These are phyloP conservation scores for Quercus parvula DNA, from an alignment of 306 rosid species.

Conservation along the genomic window DNA sequence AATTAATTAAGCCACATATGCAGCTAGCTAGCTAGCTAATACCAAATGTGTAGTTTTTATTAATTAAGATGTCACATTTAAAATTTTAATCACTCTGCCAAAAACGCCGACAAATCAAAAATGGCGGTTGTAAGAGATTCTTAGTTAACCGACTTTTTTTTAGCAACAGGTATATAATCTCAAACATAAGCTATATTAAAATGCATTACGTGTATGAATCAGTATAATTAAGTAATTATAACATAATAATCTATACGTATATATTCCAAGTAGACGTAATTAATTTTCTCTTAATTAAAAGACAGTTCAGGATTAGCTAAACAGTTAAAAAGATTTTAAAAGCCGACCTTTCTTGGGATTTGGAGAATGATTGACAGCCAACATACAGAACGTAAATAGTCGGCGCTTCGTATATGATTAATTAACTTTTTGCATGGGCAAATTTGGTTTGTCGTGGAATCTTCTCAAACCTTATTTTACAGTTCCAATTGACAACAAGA, in stretches of 20 bases:
- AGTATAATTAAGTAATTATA: neutral
- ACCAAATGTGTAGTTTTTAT: conserved; percentile 27
- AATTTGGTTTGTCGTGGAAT: neutral
- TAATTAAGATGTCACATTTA: neutral
- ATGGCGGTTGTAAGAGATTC: conserved; percentile 45
- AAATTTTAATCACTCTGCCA: conserved; percentile 13
- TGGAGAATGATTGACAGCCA: conserved; percentile 56
- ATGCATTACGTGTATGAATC: neutral
- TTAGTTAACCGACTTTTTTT: conserved; percentile 41
- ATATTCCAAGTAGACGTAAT: conserved; percentile 8
- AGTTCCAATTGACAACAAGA: conserved; percentile 10
- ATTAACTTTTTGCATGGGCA: conserved; percentile 4
- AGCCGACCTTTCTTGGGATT: conserved; percentile 56
- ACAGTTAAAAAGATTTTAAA: conserved; percentile 53
- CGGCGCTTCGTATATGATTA: conserved; percentile 38
- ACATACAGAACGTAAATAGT: conserved; percentile 52
- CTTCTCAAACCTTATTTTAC: conserved; percentile 2
- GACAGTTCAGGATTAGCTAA: conserved; percentile 45
- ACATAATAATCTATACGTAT: conserved; percentile 15
- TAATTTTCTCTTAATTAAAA: conserved; percentile 19
- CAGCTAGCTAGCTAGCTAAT: neutral
- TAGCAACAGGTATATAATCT: conserved; percentile 26
- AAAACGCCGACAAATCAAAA: conserved; percentile 61
- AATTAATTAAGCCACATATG: conserved; percentile 32
- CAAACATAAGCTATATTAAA: conserved; percentile 28